phyloP scores from a whole-genome alignment of 2,329 filamentous ascomycete species.

The Capronia americana region DNA sequence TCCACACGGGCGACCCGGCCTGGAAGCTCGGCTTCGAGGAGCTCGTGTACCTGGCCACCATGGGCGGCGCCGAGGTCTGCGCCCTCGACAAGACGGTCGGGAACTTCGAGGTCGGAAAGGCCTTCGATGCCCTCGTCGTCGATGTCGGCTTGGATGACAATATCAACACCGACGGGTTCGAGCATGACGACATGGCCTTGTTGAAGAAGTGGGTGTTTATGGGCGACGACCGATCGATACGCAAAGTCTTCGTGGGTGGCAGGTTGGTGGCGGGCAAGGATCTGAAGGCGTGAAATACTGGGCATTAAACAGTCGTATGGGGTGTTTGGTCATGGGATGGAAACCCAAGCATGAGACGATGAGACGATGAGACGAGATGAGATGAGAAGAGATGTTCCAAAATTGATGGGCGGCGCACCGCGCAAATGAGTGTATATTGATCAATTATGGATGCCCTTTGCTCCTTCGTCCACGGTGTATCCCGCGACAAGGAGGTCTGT shows the following conservation, averaged over 20 bases:
- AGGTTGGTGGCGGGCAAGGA: conserved; percentile 33
- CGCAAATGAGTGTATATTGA: conserved; percentile 23
- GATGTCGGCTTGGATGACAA: conserved; percentile 36
- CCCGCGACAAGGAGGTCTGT: neutral
- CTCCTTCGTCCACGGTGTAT: neutral
- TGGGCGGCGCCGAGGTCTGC: conserved; percentile 67
- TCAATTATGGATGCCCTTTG: conserved; percentile 11
- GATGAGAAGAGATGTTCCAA: neutral
- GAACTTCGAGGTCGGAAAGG: conserved; percentile 45
- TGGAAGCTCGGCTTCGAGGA: conserved; percentile 46
- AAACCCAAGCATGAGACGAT: neutral
- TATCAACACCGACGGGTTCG: conserved; percentile 61
- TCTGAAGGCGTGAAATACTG: conserved; percentile 2
- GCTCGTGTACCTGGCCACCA: conserved; percentile 65
- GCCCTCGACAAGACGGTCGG: conserved; percentile 54
- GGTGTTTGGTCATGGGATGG: neutral
- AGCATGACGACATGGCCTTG: conserved; percentile 58
- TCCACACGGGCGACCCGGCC: conserved; percentile 16
- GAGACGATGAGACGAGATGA: neutral
- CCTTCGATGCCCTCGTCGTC: conserved; percentile 44
- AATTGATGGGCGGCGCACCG: neutral
- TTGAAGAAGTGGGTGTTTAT: conserved; percentile 72
- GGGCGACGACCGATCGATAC: conserved; percentile 68
- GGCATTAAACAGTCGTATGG: too few relatives aligned
- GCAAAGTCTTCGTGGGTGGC: conserved; percentile 61